Base-by-base conservation (phyloP, 2,329 filamentous ascomycete genomes). In the Colletotrichum musae region DNA sequence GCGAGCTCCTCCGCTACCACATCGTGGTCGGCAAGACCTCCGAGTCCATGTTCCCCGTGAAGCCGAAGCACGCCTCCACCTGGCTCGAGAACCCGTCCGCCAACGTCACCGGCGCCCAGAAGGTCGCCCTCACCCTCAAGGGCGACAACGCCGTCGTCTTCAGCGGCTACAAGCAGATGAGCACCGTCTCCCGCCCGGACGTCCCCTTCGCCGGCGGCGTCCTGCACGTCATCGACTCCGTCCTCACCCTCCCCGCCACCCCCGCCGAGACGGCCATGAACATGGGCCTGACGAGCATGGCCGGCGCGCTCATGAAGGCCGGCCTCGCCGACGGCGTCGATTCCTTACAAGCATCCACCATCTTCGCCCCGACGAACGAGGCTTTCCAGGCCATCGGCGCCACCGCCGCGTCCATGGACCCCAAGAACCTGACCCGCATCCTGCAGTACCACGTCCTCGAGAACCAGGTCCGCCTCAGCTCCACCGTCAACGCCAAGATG, bases 381-480 rank as follows among this genome's bases (percentile, higher is more conserved):
- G 89, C 89, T 9, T 89, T 92, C 80, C 81, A 85, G 51, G 78
- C 80, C 24, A 87, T 92, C 52, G 88, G 86, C 62, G 87, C 83
- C 57, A 80, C 84, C 24, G 75, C 88, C 13, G 75, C 78, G 39
- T 83, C 83, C 65, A 77, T 90, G 50, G 82, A 82, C 24, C 76
- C 78, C 0, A 77, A 83, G 13, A 78, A 88, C 15, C 81, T 92
- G 1, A 77, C 82, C 2, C 77, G 76, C 32, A 83, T 93, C 54
- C 82, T 93, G 41, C 80, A 84, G 39, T 93, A 93, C 79, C 91
- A 93, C 75, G 83, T 92, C 59, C 78, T 93, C 53, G 82, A 83
- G 57, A 85, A 84, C 53, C 83, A 82, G 16, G 83, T 90, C 3
- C 62, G 77, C 74, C 63, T 68, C 57, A 70, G 51, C 18, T 21